Conservation (phyloP, 2,329 filamentous ascomycete species). For the Chaetomium sp. region DNA sequence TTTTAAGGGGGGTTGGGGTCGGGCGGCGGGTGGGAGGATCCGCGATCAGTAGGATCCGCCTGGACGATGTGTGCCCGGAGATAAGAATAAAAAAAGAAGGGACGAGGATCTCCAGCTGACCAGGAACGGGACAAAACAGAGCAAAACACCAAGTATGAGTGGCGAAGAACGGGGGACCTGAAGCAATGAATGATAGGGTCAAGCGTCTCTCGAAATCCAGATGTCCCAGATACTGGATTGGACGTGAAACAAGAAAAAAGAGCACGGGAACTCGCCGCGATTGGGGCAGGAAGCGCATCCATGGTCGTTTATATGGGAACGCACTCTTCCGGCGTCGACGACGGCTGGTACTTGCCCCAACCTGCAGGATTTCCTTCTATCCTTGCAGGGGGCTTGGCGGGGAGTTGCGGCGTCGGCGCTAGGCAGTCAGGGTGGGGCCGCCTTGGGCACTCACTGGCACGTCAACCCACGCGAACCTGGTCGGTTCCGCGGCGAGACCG, state of each 20-base stretch:
- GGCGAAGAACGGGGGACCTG: background rate
- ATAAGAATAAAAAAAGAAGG: background rate
- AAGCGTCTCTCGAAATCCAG: background rate
- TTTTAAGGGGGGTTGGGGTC: background rate
- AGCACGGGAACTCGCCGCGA: background rate
- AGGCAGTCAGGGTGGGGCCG: background rate
- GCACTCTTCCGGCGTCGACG: background rate
- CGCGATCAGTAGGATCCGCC: background rate
- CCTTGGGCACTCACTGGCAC: too few relatives aligned
- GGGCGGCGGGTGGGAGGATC: background rate
- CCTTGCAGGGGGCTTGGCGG: constrained; percentile 2
- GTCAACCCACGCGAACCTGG: background rate
- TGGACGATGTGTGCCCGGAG: background rate
- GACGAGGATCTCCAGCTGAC: background rate
- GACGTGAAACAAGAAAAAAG: background rate
- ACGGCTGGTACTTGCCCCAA: constrained; percentile 1
- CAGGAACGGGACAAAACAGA: too few relatives aligned
- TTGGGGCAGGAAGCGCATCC: constrained; percentile 1
- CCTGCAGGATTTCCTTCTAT: background rate
- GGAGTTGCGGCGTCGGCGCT: background rate
- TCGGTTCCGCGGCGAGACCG: background rate
- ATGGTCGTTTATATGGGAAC: constrained; percentile 1
- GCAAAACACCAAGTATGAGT: background rate
- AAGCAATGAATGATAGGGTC: background rate
- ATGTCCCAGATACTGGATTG: background rate